Evolutionary conservation across 2,329 filamentous ascomycete species (phyloP), one percentile per base, ranked within the genome.

Genomic region (Ceratocystis huliohia): DNA sequence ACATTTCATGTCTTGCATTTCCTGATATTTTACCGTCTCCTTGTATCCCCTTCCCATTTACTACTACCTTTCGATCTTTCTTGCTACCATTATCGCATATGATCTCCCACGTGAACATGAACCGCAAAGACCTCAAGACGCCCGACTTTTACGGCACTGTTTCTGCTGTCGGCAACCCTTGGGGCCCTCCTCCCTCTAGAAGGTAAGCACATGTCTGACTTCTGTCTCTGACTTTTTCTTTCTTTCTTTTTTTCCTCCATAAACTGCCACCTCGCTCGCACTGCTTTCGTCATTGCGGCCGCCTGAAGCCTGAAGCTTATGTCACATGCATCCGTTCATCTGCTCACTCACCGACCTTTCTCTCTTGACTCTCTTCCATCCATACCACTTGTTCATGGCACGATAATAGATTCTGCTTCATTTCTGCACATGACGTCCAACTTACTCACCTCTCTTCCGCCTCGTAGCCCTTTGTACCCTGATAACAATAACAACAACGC

Each of bases 41-140:
- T 22, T 25, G 10, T 33, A 22, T 22, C 45, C 45, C n/a, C 41
- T 33, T 25, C 37, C 28, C 41, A 17, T 46, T 59, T 30, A 53
- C 64, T 62, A n/a, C 25, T 66, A 33, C 53, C 46, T 44, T 59
- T 59, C 46, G 28, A 28, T 57, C 22, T 33, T 44, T 17, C 48
- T 61, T 37, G 17, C 41, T 6, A 10, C 48, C 8, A 28, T 50
- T n/a, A 37, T 65, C 59, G 15, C 41, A 10, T 50, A 64, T 67
- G 44, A 46, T 46, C 63, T 48, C 28, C 63, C 61, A 57, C 50
- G 50, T 65, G 57, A 65, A 65, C 64, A 68, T 66, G 67, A 68
- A 66, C 30, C 67, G 67, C 67, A 68, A 68, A 68, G 67, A 68
- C 59, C 50, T 68, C 25, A 66, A 64, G 48, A 68, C 64, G 64